A percentile compares a stretch with the other conserved stretches of the same genome.
These are phyloP conservation scores for Hypomyces rosellus DNA, from an alignment of 2,329 filamentous ascomycete genomes.

Conservation along the genomic window DNA sequence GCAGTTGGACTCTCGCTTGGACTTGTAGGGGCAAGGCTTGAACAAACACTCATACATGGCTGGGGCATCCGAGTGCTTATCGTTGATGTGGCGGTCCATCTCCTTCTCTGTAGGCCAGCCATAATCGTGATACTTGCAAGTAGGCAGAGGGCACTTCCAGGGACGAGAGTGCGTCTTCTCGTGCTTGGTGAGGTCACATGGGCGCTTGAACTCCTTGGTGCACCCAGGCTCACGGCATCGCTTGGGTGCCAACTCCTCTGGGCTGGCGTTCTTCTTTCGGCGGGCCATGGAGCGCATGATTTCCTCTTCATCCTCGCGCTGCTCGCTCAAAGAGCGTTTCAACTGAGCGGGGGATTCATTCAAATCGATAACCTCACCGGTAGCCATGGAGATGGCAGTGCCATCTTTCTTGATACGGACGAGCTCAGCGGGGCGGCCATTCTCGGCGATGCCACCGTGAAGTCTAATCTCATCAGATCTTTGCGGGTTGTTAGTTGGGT, in stretches of 20 bases:
- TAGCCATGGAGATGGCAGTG: constrained; percentile 70
- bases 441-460: constrained; percentile 72
- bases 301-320: constrained; percentile 71
- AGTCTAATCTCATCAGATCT: constrained; percentile 66
- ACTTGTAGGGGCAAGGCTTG: constrained; percentile 82
- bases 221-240: constrained; percentile 70
- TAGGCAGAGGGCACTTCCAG: constrained; percentile 79
- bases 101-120: constrained; percentile 99
- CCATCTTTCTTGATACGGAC: constrained; percentile 77
- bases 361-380: constrained; percentile 56
- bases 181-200: constrained; percentile 97
- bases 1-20: constrained; percentile 93
- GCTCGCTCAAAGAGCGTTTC: constrained; percentile 62
- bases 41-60: constrained; percentile 78
- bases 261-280: constrained; percentile 85
- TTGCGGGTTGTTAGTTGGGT: constrained; percentile 23
- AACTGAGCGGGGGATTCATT: constrained; percentile 46
- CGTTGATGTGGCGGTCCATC: constrained; percentile 90
- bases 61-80: constrained; percentile 82
- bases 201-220: constrained; percentile 88
- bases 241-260: constrained; percentile 75
- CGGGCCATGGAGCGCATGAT: constrained; percentile 91
- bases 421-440: constrained; percentile 76
- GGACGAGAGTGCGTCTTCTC: constrained; percentile 96
- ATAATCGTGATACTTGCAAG: constrained; percentile 83